Evolutionary conservation across 495 filamentous ascomycete genomes (phyloP), one percentile per base, ranked within the genome.

Genomic region (Penicillium ucsense): DNA sequence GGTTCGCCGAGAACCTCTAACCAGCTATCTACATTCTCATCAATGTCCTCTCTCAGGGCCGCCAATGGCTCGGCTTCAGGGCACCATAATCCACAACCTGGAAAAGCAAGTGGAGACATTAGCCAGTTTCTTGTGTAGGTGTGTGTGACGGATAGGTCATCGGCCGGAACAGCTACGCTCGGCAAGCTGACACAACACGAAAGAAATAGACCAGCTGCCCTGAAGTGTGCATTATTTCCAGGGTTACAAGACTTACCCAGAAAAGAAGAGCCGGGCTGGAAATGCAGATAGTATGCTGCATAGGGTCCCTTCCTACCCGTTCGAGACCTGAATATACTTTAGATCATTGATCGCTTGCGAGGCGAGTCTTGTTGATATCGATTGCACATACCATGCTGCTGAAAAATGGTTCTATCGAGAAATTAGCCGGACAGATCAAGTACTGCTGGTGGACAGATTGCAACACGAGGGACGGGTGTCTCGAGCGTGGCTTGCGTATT

Each of bases 291-390:
- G 61, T 95, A 94, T 47, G 79, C 83, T 9, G 87, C 87, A 60
- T 92, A 92, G 33, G 86, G 83, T 6, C 89, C 86, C 58, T 94
- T 92, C 41, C 84, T 75, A 20, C 89, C 88, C 2, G 88, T 94
- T 9, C 87, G 79, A 40, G 84, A 90, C 79, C 77, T 78, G 47
- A 38, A 27, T 35, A 12, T 42, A 40, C 10, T 47, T 68, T 56
- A 54, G 52, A 54, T 51, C 29, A 11, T 49, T 8, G 20, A 20
- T 20, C 20, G 20, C 20, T 20, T 20, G 20, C 20, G 20, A 20
- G 2, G 20, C 20, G 20, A 20, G 20, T 10, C 38, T 30, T 12
- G 36, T 41, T 39, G 38, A 28, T 11, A 43, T 7, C n/a, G 20
- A 32, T 9, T 28, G 30, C 27, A 56, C 71, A 64, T 66, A 80